Evolutionary conservation across 75 land plant genomes (phyloP), one percentile per base, ranked within the genome.

Genomic region (Pinus taeda): DNA sequence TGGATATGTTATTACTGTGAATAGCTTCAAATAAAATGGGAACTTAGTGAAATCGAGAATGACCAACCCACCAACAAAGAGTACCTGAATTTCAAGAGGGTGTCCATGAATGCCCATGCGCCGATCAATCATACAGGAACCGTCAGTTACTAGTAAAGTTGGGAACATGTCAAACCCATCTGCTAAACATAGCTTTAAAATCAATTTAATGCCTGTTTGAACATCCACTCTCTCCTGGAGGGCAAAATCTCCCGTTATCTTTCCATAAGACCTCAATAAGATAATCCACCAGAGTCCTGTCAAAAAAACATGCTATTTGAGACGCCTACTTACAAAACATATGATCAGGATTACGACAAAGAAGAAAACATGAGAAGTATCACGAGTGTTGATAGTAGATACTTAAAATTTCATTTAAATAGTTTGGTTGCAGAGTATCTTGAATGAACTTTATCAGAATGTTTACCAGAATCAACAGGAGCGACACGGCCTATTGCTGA

Each of bases 101-200:
- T 93, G 95, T 49, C 95, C 95, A 81, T 93, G 93, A 61, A 93
- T 93, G 22, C 95, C 95, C 95, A 93, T 93, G 18, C 95, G 79
- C 3, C 95, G 81, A 78, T 93, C 95, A 56, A 93, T 93, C 95
- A 93, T 93, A 74, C 95, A 93, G 53, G 95, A 93, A n/a, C 95
- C 95, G 88, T 93, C 95, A 57, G 95, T 91, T 62, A 93, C 95
- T 5, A 93, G 75, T 57, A 93, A 81, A 29, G 95, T 84, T 59
- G 95, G 95, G 69, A 93, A 93, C 95, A 93, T 93, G 67, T 93
- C 95, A 85, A 93, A 93, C 3, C 95, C 95, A 89, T 93, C 95
- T 55, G 88, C 17, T 42, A 93, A 82, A 73, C 95, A 93, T 56
- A 88, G 71, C 59, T 90, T 90, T n/a, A 93, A 59, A 36, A 93